Evolutionary conservation across 352 stramenopile genomes (phyloP).

Genomic region (Globisporangium cylindrosporum): DNA sequence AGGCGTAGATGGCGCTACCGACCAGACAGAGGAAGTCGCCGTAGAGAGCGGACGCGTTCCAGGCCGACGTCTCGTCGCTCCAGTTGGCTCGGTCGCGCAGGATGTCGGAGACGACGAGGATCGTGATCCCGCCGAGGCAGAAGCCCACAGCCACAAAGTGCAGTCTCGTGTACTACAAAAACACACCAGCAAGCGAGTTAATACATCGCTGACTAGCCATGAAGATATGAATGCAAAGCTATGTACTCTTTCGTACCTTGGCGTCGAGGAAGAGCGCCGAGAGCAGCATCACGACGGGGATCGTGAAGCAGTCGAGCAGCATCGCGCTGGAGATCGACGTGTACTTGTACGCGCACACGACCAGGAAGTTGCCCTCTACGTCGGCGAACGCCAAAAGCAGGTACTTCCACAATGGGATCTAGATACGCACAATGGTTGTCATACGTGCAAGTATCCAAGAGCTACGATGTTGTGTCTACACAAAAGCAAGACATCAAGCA

Average conservation of each 20-base stretch:
- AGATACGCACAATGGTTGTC: background rate
- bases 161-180: conserved; percentile 51
- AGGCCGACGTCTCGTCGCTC: conserved; percentile 13
- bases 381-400: conserved; percentile 91
- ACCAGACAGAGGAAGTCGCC: conserved; percentile 92
- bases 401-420: conserved; percentile 87
- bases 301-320: conserved; percentile 95
- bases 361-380: conserved; percentile 94
- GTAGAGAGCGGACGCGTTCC: conserved; percentile 53
- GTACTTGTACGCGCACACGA: conserved; percentile 95
- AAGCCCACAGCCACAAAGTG: conserved; percentile 80
- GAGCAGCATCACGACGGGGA: conserved; percentile 94
- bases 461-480: background rate
- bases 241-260: conserved; percentile 28
- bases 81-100: conserved; percentile 32
- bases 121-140: conserved; percentile 81
- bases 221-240: background rate
- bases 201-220: background rate
- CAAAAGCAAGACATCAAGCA: background rate
- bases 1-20: conserved; percentile 90
- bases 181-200: background rate
- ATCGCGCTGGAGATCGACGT: conserved; percentile 95
- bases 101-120: conserved; percentile 87
- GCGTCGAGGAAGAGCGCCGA: conserved; percentile 84
- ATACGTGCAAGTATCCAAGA: too few relatives aligned